A percentile compares a stretch with the other conserved stretches of the same genome.
Evolutionary conservation across 2,329 filamentous ascomycete species (phyloP).

Genomic region (Colletotrichum noveboracense): DNA sequence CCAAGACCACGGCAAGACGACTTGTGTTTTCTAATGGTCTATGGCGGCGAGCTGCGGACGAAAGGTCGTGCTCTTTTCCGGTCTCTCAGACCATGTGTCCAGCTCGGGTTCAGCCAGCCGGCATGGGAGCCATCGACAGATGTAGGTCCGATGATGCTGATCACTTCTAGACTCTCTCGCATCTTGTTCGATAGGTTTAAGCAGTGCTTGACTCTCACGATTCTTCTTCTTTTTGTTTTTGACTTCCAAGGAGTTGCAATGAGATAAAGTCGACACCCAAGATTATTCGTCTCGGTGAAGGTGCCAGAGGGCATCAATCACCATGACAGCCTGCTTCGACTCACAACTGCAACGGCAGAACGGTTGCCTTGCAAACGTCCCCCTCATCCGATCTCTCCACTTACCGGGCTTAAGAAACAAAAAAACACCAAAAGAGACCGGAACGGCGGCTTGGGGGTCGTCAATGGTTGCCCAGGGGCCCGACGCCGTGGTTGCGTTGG

Average conservation of each 20-base stretch:
- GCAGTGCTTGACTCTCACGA: accelerated
- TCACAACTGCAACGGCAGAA: neutral
- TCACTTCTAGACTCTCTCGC: neutral
- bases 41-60: too few relatives aligned
- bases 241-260: neutral
- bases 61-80: too few relatives aligned
- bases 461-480: neutral
- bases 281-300: neutral
- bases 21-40: accelerated
- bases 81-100: too few relatives aligned
- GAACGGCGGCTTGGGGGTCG: neutral
- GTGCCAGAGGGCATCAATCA: neutral
- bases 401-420: neutral
- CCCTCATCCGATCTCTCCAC: neutral
- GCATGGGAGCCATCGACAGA: neutral
- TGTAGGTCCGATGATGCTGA: neutral
- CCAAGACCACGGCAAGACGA: too few relatives aligned
- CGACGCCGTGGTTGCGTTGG: neutral
- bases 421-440: neutral
- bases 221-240: neutral
- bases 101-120: neutral
- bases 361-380: neutral
- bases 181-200: neutral
- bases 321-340: neutral
- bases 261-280: neutral